Percentiles rank a stretch among this genome's conserved stretches.
Conservation (phyloP, 2,329 filamentous ascomycete genomes). For the Trichoderma sp. region DNA sequence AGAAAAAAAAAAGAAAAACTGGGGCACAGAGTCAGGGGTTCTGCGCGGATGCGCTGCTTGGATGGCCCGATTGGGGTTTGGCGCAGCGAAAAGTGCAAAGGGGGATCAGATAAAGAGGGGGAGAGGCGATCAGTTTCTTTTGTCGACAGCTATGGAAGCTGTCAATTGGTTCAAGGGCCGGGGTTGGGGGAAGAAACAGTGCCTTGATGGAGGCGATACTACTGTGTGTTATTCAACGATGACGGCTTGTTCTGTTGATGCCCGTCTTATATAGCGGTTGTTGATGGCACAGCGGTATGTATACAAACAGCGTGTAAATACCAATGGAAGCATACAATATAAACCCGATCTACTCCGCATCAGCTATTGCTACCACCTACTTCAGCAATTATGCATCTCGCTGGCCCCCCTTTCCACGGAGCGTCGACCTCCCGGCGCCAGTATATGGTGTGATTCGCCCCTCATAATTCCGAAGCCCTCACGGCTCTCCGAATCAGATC, state of each 20-base stretch:
- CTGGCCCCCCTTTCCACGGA: conserved; percentile 21
- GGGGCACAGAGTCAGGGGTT: conserved; percentile 16
- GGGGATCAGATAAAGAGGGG: conserved; percentile 20
- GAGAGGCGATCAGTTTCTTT: neutral
- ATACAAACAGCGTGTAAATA: neutral
- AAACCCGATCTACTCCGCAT: neutral
- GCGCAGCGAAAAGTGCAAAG: neutral
- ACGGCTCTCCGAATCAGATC: conserved; percentile 10
- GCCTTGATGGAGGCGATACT: neutral
- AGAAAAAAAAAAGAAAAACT: conserved; percentile 21
- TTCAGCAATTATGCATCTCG: neutral
- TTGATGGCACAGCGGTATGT: neutral
- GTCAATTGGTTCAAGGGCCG: neutral
- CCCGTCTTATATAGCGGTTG: neutral
- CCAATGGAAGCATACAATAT: too few species aligned
- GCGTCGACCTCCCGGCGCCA: conserved; percentile 15
- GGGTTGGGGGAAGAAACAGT: neutral
- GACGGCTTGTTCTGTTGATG: neutral
- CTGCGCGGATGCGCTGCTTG: neutral
- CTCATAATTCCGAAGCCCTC: neutral
- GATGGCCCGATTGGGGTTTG: conserved; percentile 8
- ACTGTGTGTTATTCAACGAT: neutral
- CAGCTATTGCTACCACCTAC: neutral
- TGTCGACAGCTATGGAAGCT: neutral
- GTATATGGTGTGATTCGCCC: conserved; percentile 13